Evolutionary conservation across 163 green algal species (phyloP), one percentile per base, ranked within the genome.

Genomic region (Coccomyxa subellipsoidea): DNA sequence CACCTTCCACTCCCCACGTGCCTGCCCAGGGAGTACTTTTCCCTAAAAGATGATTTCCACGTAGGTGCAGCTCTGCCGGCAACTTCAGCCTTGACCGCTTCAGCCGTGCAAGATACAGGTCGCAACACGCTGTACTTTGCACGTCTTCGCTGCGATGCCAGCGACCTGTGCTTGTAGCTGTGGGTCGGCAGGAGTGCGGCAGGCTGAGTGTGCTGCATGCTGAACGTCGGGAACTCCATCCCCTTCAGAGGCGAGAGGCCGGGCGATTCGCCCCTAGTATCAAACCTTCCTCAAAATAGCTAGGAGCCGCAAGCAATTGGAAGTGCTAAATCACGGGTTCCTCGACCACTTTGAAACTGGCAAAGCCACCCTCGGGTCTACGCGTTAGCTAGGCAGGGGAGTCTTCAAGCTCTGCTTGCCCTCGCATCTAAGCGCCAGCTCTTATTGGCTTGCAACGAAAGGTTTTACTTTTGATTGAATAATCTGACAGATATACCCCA

Each of bases 1-100:
- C 8, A 73, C 66, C 66, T 73, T 18, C 66, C 76, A 34, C 32
- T 80, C 23, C 76, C 76, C 9, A 80, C 70, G 38, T 80, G 76
- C 38, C 76, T 47, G 38, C 76, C 76, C 23, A 80, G 76, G 25
- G 76, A 38, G 76, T 70, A 80, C 8, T 23, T 18, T 32, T 32
- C 66, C 27, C 66, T 73, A 23, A 73, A 73, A 23, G 27, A 32
- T 18, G 66, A 36, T 73, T 34, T 73, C 66, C 66, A 73, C 8
- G 29, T 73, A 34, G 66, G 29, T 73, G 66, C 27, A 34, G 21
- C 21, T 73, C 29, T 36, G 66, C 27, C 66, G 10, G 2, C 31
- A 34, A 35, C 29, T 8, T 36, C 18, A 36, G n/a, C 10, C 29
- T 34, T 73, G 18, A 34, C 66, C 66, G 66, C 66, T 36, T 32